These are phyloP conservation scores for Amaranthus cruentus DNA, from an alignment of 148 eudicot species.

Conservation along the genomic window DNA sequence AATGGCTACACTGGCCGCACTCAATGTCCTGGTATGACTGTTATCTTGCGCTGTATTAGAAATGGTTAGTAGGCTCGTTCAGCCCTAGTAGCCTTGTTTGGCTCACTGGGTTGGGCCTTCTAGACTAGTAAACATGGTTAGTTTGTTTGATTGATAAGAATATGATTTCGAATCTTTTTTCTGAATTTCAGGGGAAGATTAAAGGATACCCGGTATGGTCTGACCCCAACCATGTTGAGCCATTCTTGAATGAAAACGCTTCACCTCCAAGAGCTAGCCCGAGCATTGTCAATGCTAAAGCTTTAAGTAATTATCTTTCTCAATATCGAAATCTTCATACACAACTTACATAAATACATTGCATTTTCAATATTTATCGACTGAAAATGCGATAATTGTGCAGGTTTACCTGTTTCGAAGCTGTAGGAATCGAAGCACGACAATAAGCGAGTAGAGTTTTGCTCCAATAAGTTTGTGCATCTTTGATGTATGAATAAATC, in stretches of 20 bases:
- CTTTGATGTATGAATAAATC: not conserved
- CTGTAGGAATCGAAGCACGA: constrained; percentile 31
- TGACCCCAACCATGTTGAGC: constrained; percentile 64
- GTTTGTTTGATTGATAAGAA: not conserved
- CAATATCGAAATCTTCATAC: not conserved
- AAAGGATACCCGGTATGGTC: constrained; percentile 91
- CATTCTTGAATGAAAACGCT: constrained; percentile 70
- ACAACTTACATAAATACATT: not conserved
- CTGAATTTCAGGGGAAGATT: constrained; percentile 62
- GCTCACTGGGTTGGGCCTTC: too few relatives aligned
- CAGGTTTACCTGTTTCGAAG: constrained; percentile 78
- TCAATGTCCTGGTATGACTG: constrained; percentile 82
- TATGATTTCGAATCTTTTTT: not conserved
- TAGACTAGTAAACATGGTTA: too few relatives aligned
- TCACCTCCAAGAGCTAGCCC: constrained; percentile 91
- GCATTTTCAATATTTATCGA: not conserved
- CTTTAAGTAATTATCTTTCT: constrained; percentile 44
- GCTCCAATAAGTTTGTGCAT: not conserved
- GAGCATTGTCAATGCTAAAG: constrained; percentile 89
- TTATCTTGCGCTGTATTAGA: not conserved
- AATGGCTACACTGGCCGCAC: constrained; percentile 94
- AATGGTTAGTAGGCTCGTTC: not conserved
- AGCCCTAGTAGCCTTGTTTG: too few relatives aligned
- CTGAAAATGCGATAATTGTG: constrained; percentile 9
- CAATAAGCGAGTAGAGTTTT: not conserved